Percentiles rank a stretch among this genome's conserved stretches.
Conservation (phyloP, 768 basidiomycete species). For the Pleurotus sapidus region DNA sequence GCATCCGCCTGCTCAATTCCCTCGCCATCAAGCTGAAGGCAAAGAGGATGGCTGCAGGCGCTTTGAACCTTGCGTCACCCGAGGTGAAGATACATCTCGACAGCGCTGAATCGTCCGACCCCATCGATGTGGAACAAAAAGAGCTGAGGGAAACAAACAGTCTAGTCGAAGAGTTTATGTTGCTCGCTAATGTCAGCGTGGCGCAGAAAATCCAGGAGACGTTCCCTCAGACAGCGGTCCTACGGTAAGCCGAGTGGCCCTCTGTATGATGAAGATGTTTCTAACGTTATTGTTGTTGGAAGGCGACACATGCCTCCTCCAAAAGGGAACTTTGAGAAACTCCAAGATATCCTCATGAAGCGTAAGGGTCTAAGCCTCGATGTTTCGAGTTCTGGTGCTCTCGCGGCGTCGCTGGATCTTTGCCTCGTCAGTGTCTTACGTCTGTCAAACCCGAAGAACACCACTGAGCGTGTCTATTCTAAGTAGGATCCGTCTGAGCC, state of each 20-base stretch:
- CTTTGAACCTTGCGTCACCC: constrained; percentile 94
- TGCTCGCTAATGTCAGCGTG: constrained; percentile 94
- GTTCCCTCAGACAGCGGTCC: constrained; percentile 93
- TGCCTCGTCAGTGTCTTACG: constrained; percentile 64
- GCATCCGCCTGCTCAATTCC: constrained; percentile 84
- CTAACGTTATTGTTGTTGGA: background rate
- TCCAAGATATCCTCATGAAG: constrained; percentile 89
- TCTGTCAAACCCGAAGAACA: background rate
- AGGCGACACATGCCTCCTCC: constrained; percentile 94
- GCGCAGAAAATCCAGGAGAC: constrained; percentile 89
- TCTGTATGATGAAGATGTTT: background rate
- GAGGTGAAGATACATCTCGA: constrained; percentile 97
- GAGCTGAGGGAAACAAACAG: constrained; percentile 91
- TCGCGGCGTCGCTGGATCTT: constrained; percentile 84
- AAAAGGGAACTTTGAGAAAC: constrained; percentile 88
- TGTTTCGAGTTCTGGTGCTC: constrained; percentile 85
- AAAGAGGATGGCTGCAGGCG: constrained; percentile 93
- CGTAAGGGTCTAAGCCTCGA: constrained; percentile 81
- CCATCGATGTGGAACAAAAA: constrained; percentile 97
- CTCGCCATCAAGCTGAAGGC: constrained; percentile 85
- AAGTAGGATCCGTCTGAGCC: constrained; percentile 76
- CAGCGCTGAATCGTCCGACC: constrained; percentile 89
- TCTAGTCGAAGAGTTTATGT: constrained; percentile 98
- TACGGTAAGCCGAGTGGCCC: constrained; percentile 50
- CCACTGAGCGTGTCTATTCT: background rate